Evolutionary conservation across 345 rosid species (phyloP).

Genomic region (Lepidium africanum): DNA sequence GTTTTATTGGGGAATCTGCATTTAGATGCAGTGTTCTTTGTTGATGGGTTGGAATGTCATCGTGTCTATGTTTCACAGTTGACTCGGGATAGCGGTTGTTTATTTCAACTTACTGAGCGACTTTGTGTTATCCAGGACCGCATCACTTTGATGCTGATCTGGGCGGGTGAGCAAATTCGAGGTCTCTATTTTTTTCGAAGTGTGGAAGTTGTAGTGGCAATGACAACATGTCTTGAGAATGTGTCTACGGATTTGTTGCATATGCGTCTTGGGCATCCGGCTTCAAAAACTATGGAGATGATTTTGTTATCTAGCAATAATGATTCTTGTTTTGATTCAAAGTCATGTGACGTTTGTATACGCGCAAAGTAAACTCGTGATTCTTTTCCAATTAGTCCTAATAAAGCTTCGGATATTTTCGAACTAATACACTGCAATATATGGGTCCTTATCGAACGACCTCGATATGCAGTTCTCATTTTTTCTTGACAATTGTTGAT

Average conservation of each 20-base stretch:
- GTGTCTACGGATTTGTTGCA: accelerated
- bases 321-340: background rate
- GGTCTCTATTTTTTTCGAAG: background rate
- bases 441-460: background rate
- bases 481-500: background rate
- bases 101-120: too few relatives aligned
- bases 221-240: accelerated
- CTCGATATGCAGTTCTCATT: accelerated
- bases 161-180: background rate
- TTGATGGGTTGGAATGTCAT: too few relatives aligned
- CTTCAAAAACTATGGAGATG: background rate
- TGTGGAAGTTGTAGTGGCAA: accelerated
- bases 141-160: background rate
- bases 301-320: background rate
- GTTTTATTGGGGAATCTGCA: too few relatives aligned
- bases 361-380: background rate
- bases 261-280: background rate
- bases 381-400: background rate
- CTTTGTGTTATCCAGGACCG: too few relatives aligned
- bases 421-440: background rate
- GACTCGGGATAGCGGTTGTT: too few relatives aligned
- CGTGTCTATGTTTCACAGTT: too few relatives aligned
- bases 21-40: too few relatives aligned
- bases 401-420: background rate
- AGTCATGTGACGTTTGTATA: background rate